phyloP scores from a whole-genome alignment of 2,329 filamentous ascomycete genomes.

The Exophiala mesophila region DNA sequence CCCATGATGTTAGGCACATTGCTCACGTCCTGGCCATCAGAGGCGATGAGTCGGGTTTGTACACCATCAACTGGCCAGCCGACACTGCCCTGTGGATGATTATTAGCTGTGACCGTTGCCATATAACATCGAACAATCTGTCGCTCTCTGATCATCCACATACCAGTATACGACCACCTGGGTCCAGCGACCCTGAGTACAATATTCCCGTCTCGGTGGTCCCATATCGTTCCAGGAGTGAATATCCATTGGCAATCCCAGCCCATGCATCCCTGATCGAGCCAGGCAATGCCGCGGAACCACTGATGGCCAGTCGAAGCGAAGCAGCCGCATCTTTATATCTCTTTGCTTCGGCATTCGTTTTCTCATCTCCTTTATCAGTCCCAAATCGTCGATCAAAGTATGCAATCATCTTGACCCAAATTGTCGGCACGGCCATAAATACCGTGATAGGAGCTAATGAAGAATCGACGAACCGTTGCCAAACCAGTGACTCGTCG shows the following conservation, averaged over 20 bases:
- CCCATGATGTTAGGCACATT: conserved; percentile 33
- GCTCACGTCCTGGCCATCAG: conserved; percentile 33
- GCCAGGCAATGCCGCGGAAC: conserved; percentile 39
- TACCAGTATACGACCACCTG: not conserved
- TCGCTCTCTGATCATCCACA: not conserved
- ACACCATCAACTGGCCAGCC: conserved; percentile 45
- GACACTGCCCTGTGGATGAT: conserved; percentile 27
- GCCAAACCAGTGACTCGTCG: conserved; percentile 43
- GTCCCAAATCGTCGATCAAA: conserved; percentile 37
- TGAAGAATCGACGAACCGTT: conserved; percentile 39
- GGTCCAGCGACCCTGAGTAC: not conserved
- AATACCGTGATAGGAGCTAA: conserved; percentile 37
- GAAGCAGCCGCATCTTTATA: conserved; percentile 32
- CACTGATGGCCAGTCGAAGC: conserved; percentile 36
- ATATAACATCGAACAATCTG: not conserved
- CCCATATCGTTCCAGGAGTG: conserved; percentile 45
- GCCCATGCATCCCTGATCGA: conserved; percentile 37
- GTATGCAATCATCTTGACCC: conserved; percentile 44
- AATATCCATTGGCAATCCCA: conserved; percentile 35
- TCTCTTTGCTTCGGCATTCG: conserved; percentile 34
- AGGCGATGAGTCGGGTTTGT: conserved; percentile 41
- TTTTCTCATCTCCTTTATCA: no score
- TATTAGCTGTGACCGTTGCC: no score
- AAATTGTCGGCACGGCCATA: conserved; percentile 49
- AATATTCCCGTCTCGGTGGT: conserved; percentile 21